Conservation (phyloP, 495 filamentous ascomycete genomes). For the Xylaria castorea region DNA sequence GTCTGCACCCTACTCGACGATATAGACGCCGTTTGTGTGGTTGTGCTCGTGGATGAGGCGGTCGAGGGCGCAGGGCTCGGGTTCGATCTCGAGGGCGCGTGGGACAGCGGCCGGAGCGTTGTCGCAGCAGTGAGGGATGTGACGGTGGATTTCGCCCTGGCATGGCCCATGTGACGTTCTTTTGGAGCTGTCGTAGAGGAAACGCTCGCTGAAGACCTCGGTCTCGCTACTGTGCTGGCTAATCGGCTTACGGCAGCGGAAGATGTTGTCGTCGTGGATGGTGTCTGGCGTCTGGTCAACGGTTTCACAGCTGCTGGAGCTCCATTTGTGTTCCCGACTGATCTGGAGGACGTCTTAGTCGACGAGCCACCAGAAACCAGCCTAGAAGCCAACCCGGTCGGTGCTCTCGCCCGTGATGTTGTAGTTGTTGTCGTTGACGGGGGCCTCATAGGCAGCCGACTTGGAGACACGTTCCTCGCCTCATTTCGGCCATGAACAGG, state of each 20-base stretch:
- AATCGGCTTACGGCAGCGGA: constrained; percentile 9
- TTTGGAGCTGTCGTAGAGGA: constrained; percentile 24
- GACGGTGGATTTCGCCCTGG: constrained; percentile 50
- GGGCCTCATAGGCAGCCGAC: constrained; percentile 54
- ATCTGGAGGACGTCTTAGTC: constrained; percentile 21
- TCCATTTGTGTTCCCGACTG: constrained; percentile 15
- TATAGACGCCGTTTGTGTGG: constrained; percentile 21
- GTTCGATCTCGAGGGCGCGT: constrained; percentile 31
- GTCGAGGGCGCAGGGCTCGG: constrained; percentile 26
- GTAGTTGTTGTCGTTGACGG: constrained; percentile 37
- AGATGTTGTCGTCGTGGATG: constrained; percentile 32
- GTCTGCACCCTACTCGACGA: constrained; percentile 23
- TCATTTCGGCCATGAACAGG: constrained; percentile 22
- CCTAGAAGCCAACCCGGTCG: constrained; percentile 8
- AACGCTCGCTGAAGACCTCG: constrained; percentile 35
- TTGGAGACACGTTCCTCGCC: constrained; percentile 49
- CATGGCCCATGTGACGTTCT: constrained; percentile 30
- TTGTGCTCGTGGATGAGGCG: constrained; percentile 30
- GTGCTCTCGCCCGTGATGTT: constrained; percentile 30
- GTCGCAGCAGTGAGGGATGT: constrained; percentile 52
- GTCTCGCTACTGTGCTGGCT: constrained; percentile 25
- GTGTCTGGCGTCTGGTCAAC: constrained; percentile 32
- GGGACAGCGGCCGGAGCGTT: constrained; percentile 51
- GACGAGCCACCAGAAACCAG: constrained; percentile 27
- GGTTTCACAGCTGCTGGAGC: constrained; percentile 30